Evolutionary conservation across 768 basidiomycete species (phyloP).

Genomic region (Leucocoprinus leucothites): DNA sequence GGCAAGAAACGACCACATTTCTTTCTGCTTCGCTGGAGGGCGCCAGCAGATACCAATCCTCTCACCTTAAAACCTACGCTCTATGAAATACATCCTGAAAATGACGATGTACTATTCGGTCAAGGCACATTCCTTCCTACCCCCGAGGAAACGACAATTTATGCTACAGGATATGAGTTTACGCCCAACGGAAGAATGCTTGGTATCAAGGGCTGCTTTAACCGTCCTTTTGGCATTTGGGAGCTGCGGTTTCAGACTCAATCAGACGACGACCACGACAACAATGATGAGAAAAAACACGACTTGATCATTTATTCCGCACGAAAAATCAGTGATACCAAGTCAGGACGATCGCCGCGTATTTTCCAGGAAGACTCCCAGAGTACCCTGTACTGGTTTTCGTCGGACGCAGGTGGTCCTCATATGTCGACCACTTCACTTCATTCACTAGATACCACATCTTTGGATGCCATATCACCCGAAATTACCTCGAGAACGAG

Average conservation of each 20-base stretch:
- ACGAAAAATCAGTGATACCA: slow-evolving; percentile 38
- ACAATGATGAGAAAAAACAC: slow-evolving; percentile 10
- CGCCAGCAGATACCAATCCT: neutral
- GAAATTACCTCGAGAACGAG: slow-evolving; percentile 10
- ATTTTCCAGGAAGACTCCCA: slow-evolving; percentile 26
- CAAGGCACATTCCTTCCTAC: slow-evolving; percentile 51
- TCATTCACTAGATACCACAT: slow-evolving; percentile 38
- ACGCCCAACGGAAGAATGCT: slow-evolving; percentile 55
- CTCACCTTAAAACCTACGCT: neutral
- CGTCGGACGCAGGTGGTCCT: slow-evolving; percentile 52
- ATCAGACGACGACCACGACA: neutral
- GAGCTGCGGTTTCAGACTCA: slow-evolving; percentile 28
- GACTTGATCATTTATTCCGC: slow-evolving; percentile 17
- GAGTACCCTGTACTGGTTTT: slow-evolving; percentile 47
- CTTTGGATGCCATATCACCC: slow-evolving; percentile 4
- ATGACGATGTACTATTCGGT: slow-evolving; percentile 11
- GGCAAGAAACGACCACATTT: slow-evolving; percentile 50
- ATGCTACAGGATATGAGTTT: slow-evolving; percentile 61
- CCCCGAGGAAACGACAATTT: slow-evolving; percentile 32
- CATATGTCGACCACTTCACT: slow-evolving; percentile 56
- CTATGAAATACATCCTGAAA: slow-evolving; percentile 3
- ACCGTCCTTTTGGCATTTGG: slow-evolving; percentile 59
- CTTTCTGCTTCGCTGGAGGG: slow-evolving; percentile 52
- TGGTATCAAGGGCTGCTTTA: slow-evolving; percentile 58
- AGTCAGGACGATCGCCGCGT: slow-evolving; percentile 62